phyloP scores from a whole-genome alignment of 257 asterid species.

The Verbascum thapsus region DNA sequence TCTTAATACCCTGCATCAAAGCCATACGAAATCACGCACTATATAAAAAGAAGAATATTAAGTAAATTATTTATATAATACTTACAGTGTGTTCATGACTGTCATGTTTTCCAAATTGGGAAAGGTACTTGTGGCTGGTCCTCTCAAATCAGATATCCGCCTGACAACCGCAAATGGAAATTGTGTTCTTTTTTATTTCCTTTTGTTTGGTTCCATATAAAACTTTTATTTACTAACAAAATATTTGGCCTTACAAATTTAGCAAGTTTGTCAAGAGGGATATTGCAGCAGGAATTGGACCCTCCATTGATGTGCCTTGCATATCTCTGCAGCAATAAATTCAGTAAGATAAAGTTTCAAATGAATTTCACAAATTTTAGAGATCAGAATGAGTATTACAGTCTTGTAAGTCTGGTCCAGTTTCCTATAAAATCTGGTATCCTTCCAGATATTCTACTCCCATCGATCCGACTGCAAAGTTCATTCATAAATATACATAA shows the following conservation, averaged over 20 bases:
- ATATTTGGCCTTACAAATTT: constrained; percentile 50
- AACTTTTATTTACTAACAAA: constrained; percentile 7
- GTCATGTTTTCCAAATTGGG: constrained; percentile 51
- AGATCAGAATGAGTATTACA: too few relatives aligned
- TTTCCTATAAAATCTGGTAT: too few relatives aligned
- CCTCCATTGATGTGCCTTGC: constrained; percentile 81
- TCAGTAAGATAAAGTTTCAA: background rate
- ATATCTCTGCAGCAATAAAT: constrained; percentile 61
- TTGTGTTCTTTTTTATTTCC: constrained; percentile 9
- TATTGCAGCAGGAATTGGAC: constrained; percentile 67
- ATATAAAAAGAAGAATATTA: background rate
- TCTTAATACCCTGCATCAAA: constrained; percentile 64
- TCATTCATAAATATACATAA: too few relatives aligned
- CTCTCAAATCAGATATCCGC: constrained; percentile 71
- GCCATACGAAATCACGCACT: constrained; percentile 21
- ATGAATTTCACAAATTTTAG: too few relatives aligned
- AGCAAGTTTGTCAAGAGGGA: constrained; percentile 51
- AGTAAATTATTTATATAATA: constrained; percentile 19
- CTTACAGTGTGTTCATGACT: constrained; percentile 53
- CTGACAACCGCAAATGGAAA: constrained; percentile 42
- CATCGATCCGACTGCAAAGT: too few relatives aligned
- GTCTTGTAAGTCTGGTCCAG: too few relatives aligned
- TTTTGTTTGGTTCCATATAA: background rate
- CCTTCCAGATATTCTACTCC: too few relatives aligned
- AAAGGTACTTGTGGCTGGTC: constrained; percentile 47